These are phyloP conservation scores for Aspergillus sp. DNA, from an alignment of 2,329 filamentous ascomycete genomes.

Conservation along the genomic window DNA sequence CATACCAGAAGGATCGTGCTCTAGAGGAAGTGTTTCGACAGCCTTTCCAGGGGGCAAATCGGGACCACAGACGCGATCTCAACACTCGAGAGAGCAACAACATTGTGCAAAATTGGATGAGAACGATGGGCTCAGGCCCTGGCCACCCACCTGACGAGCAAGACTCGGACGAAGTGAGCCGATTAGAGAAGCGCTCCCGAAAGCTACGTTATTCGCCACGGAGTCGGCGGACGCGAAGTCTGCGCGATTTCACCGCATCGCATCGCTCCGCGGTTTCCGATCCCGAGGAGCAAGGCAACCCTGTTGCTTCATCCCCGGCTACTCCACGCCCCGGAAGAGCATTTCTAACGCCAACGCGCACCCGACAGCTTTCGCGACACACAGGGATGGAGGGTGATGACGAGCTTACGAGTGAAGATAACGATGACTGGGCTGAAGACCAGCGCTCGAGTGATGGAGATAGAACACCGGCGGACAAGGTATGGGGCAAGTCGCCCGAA, in stretches of 20 bases:
- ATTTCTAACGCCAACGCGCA: conserved; percentile 30
- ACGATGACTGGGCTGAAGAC: conserved; percentile 51
- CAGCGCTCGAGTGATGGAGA: conserved; percentile 19
- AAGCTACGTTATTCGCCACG: conserved; percentile 51
- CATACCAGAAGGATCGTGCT: conserved; percentile 84
- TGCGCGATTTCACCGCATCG: conserved; percentile 51
- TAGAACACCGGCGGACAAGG: conserved; percentile 17
- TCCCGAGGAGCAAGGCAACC: conserved; percentile 49
- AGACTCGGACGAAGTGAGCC: conserved; percentile 57
- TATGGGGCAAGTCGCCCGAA: conserved; percentile 6
- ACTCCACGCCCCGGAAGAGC: conserved; percentile 34
- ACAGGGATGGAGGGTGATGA: conserved; percentile 88
- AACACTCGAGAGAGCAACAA: conserved; percentile 71
- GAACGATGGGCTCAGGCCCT: conserved; percentile 57
- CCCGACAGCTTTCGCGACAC: conserved; percentile 53
- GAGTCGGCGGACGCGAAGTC: conserved; percentile 21
- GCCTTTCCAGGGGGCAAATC: conserved; percentile 59
- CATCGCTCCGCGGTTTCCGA: conserved; percentile 58
- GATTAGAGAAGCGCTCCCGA: conserved; percentile 54
- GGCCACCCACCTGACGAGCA: conserved; percentile 61
- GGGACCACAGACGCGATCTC: conserved; percentile 55
- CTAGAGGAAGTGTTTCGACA: conserved; percentile 87
- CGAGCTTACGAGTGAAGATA: conserved; percentile 79
- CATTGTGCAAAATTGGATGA: conserved; percentile 90
- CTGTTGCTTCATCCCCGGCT: conserved; percentile 31